Percentiles rank a stretch among this genome's conserved stretches.
Conservation (phyloP, 2,329 filamentous ascomycete species). For the Trichoderma sp. region DNA sequence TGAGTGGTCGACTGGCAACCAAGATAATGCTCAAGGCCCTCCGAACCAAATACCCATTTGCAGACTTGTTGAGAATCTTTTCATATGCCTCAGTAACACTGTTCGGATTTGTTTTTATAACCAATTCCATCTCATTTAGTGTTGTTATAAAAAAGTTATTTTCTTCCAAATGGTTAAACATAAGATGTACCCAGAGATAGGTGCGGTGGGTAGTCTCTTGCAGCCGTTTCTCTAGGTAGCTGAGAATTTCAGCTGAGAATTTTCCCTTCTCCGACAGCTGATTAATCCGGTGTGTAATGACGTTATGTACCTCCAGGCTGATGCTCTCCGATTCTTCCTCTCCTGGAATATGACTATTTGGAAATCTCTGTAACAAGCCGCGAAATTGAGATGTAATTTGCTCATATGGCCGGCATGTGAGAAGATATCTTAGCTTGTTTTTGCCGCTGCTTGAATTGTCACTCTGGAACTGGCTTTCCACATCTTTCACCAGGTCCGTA, state of each 20-base stretch:
- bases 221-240: neutral
- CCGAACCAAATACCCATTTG: neutral
- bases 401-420: neutral
- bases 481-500: accelerated
- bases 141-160: neutral
- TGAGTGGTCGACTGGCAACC: neutral
- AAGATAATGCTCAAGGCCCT: neutral
- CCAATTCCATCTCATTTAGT: accelerated
- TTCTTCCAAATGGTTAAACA: neutral
- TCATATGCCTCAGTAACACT: neutral
- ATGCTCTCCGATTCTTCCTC: neutral
- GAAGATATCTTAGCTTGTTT: neutral
- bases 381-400: neutral
- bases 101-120: neutral
- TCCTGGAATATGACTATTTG: neutral
- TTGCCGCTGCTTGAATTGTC: accelerated
- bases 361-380: neutral
- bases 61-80: neutral
- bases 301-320: neutral
- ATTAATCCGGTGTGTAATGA: neutral
- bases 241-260: accelerated
- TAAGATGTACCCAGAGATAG: neutral
- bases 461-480: neutral
- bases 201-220: neutral
- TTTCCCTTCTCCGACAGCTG: neutral